Evolutionary conservation across 768 basidiomycete species (phyloP).

Genomic region (Termitomyces sp.): DNA sequence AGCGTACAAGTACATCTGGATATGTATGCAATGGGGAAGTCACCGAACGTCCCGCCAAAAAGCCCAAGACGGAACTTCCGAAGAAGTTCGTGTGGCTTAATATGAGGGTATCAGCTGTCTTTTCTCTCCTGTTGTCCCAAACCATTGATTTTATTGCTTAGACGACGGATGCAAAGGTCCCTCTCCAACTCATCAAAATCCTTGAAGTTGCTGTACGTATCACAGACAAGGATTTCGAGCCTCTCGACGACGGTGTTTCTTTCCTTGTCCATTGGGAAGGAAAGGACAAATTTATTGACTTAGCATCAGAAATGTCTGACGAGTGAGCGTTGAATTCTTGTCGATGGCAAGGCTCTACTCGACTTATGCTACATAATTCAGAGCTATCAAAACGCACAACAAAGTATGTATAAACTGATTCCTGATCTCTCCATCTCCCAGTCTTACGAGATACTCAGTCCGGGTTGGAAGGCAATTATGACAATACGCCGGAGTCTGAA

Average conservation of each 20-base stretch:
- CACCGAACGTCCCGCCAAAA: not conserved
- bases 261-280: slow-evolving; percentile 5
- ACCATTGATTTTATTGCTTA: not conserved
- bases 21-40: not conserved
- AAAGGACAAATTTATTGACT: not conserved
- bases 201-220: slow-evolving; percentile 7
- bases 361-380: not conserved
- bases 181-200: not conserved
- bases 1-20: not conserved
- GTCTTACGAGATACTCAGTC: not conserved
- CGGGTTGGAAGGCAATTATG: not conserved
- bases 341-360: not conserved
- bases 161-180: not conserved
- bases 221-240: slow-evolving; percentile 3
- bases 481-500: not conserved
- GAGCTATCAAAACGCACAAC: not conserved
- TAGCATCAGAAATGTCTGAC: not conserved
- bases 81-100: not conserved
- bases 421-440: not conserved
- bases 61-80: not conserved
- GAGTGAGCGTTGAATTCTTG: not conserved
- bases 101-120: not conserved
- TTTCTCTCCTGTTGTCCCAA: not conserved
- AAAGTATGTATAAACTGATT: not conserved
- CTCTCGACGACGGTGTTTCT: slow-evolving; percentile 7